A percentile compares a stretch with the other conserved stretches of the same genome.
These are phyloP conservation scores for Fusarium sp. DNA, from an alignment of 2,329 filamentous ascomycete species.

Conservation along the genomic window DNA sequence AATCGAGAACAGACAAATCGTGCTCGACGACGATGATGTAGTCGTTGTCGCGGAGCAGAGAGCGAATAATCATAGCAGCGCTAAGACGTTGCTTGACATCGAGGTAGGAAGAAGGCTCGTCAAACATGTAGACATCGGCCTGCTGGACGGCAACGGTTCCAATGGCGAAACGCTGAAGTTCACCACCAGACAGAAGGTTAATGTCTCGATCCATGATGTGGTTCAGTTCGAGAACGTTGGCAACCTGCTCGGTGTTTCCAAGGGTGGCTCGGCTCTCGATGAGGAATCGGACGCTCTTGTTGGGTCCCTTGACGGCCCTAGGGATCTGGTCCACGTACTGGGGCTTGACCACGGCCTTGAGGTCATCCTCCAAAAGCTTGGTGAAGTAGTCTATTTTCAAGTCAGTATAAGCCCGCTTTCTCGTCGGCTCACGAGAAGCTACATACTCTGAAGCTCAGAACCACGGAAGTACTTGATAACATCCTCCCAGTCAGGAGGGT, in stretches of 20 bases:
- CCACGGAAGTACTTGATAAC: slow-evolving; percentile 98
- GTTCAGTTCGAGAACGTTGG: slow-evolving; percentile 85
- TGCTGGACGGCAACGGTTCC: slow-evolving; percentile 95
- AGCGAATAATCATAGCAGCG: slow-evolving; percentile 92
- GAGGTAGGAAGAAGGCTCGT: slow-evolving; percentile 97
- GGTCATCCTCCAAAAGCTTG: slow-evolving; percentile 94
- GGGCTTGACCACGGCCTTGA: slow-evolving; percentile 98
- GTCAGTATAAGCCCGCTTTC: neutral
- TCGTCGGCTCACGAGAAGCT: neutral
- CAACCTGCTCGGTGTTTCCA: slow-evolving; percentile 83
- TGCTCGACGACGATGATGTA: slow-evolving; percentile 99
- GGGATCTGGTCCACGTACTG: slow-evolving; percentile 99
- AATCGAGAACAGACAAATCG: slow-evolving; percentile 98
- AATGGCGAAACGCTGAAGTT: slow-evolving; percentile 97
- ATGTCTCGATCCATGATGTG: slow-evolving; percentile 95
- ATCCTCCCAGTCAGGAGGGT: slow-evolving; percentile 99
- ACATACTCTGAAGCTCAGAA: slow-evolving; percentile 93
- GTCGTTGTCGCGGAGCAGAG: slow-evolving; percentile 86
- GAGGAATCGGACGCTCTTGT: slow-evolving; percentile 83
- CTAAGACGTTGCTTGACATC: slow-evolving; percentile 99
- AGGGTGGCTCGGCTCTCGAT: slow-evolving; percentile 82
- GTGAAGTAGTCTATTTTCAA: slow-evolving; percentile 85
- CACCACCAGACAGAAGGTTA: slow-evolving; percentile 91
- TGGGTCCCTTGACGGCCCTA: slow-evolving; percentile 84
- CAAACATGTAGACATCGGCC: slow-evolving; percentile 99